Conservation (phyloP, 2,329 filamentous ascomycete species). For the Neofusicoccum ribis region DNA sequence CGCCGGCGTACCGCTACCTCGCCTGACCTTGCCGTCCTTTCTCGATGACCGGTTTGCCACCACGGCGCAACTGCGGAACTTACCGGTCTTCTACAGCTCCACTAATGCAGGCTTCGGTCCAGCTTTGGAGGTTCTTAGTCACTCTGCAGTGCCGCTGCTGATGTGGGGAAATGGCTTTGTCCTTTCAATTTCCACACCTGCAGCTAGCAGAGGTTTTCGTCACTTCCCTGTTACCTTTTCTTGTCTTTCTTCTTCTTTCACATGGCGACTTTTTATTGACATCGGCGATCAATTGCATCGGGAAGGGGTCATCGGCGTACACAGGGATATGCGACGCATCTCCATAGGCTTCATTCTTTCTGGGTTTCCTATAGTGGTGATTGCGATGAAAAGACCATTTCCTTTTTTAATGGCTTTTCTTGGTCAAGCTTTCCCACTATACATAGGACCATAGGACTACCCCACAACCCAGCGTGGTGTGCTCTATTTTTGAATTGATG, state of each 20-base stretch:
- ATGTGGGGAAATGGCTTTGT: neutral
- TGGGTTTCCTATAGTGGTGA: neutral
- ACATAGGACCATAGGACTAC: neutral
- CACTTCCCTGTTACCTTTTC: neutral
- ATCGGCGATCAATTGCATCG: constrained; percentile 1
- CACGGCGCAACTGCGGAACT: neutral
- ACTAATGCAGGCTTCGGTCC: neutral
- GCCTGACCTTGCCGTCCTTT: constrained; percentile 50
- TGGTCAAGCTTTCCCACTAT: neutral
- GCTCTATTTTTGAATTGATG: neutral
- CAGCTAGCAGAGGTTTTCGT: neutral
- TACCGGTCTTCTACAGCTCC: neutral
- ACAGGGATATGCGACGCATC: neutral
- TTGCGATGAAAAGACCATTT: neutral
- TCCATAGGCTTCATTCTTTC: neutral
- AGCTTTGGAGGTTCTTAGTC: neutral
- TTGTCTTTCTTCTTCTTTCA: neutral
- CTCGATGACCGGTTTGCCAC: neutral
- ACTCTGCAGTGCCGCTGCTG: neutral
- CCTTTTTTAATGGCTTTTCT: neutral
- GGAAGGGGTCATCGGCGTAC: constrained; percentile 3
- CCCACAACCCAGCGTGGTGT: neutral
- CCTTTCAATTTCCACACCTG: neutral
- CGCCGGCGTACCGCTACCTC: constrained; percentile 69
- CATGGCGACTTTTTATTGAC: neutral